Evolutionary conservation across 2,329 filamentous ascomycete genomes (phyloP), one percentile per base, ranked within the genome.

Genomic region (Lasiodiplodia theobromae): DNA sequence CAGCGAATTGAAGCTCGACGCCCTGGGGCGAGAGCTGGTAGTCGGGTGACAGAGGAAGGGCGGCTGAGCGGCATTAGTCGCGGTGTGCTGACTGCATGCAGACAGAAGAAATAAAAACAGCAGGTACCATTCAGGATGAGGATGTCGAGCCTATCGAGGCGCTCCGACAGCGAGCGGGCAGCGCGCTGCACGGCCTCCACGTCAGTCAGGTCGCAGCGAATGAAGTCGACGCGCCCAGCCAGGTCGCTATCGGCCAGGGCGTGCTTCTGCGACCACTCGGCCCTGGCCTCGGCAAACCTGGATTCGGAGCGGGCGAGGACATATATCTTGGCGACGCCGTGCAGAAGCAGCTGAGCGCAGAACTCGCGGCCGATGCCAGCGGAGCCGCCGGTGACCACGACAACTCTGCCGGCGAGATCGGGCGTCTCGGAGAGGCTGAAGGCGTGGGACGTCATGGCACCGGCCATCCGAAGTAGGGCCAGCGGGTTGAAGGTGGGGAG

Each of bases 311-410:
- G 72, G 16, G 73, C 75, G 65, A 79, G 47, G 56, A 79, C 69
- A 62, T 75, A 75, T 25, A 77, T 71, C 21, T 74, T 76, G 21
- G 72, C 51, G 51, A 76, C 74, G 11, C 70, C 70, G 65, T 79
- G 73, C n/a, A 74, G 63, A 18, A 79, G 76, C 21, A 79, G 71
- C 57, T 77, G 73, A 2, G 74, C 69, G 18, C 72, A 75, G 57
- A 77, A 76, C 65, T 78, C 78, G 73, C 73, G 71, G 51, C 76
- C 77, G 31, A 77, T 74, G 38, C 77, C 77, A 53, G 74, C 72
- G 60, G 77, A 73, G 8, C 74, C 76, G 67, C 76, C 76, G 69
- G 76, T 79, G 21, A 79, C 70, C 31, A 78, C 71, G 4, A 75
- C 75, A 6, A 77, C 71, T 64, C 74, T 73, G 7, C 71, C 75